phyloP scores from a whole-genome alignment of 208 protist species.

The Lotmaria passim region DNA sequence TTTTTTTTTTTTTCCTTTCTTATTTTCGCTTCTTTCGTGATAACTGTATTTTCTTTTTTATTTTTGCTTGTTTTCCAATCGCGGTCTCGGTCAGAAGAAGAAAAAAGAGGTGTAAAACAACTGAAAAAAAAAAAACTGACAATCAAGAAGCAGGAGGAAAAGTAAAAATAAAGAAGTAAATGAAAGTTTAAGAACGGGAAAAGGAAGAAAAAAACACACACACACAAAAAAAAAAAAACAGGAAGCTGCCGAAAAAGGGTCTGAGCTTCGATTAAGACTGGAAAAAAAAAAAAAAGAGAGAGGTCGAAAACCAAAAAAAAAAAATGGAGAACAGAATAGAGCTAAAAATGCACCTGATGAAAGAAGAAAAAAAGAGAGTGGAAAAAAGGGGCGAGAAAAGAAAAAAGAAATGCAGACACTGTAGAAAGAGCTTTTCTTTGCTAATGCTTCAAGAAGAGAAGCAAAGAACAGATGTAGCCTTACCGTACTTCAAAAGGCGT shows the following conservation, averaged over 20 bases:
- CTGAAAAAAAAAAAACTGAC: neutral
- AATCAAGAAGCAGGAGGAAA: neutral
- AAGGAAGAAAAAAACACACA: constrained; percentile 8
- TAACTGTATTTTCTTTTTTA: neutral
- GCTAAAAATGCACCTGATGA: neutral
- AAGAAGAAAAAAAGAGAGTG: neutral
- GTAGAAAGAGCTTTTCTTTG: constrained; percentile 7
- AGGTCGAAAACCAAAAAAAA: neutral
- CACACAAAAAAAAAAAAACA: constrained; percentile 1
- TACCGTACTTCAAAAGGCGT: neutral
- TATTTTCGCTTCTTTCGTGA: neutral
- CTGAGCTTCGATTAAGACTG: neutral
- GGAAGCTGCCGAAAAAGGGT: neutral
- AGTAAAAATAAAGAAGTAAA: neutral
- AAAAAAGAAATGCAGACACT: neutral
- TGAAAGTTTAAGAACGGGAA: neutral
- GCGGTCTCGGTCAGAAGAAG: neutral
- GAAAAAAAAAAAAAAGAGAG: neutral
- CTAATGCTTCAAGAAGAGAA: neutral
- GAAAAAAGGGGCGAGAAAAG: neutral
- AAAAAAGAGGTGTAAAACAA: neutral
- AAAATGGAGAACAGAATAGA: neutral
- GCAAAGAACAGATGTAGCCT: constrained; percentile 7
- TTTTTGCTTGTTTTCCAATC: neutral
- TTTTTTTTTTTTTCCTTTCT: neutral